Conservation (phyloP, 169 alveolate species). For the Miamiensis avidus region DNA sequence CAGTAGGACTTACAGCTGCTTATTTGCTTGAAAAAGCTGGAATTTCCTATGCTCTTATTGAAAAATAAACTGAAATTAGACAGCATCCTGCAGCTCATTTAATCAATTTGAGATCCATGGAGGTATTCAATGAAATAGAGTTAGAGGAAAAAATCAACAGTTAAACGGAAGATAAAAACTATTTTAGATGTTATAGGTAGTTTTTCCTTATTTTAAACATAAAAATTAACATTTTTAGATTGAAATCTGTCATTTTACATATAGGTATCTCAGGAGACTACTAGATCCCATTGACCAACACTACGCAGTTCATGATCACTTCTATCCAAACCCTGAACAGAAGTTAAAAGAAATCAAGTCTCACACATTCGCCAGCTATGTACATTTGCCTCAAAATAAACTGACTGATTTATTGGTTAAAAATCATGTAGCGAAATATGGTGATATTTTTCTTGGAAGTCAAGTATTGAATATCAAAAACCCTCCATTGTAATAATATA, state of each 20-base stretch:
- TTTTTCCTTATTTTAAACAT: too few species aligned
- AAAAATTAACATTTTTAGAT: too few species aligned
- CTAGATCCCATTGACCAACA: slow-evolving; percentile 10
- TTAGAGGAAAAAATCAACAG: too few species aligned
- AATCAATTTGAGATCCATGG: slow-evolving; percentile 23
- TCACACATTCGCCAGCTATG: slow-evolving; percentile 25
- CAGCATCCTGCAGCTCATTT: slow-evolving; percentile 33
- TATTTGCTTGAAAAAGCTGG: slow-evolving; percentile 20
- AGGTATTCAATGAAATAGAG: not conserved
- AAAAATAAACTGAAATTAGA: not conserved
- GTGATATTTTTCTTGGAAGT: slow-evolving; percentile 1
- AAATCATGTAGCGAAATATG: not conserved
- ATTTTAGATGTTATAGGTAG: slow-evolving; percentile 12
- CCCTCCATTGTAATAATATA: not conserved
- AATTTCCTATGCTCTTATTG: slow-evolving; percentile 12
- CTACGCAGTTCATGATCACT: slow-evolving; percentile 16
- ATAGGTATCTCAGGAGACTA: slow-evolving; percentile 15
- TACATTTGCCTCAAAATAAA: slow-evolving; percentile 13
- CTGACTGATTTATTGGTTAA: slow-evolving; percentile 3
- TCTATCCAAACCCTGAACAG: slow-evolving; percentile 5
- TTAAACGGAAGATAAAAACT: not conserved
- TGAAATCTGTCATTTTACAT: too few species aligned
- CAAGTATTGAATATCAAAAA: slow-evolving; percentile 2
- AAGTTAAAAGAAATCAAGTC: slow-evolving; percentile 5
- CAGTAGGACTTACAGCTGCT: slow-evolving; percentile 26